Evolutionary conservation across 2,329 filamentous ascomycete genomes (phyloP), one percentile per base, ranked within the genome.

Genomic region (Claviceps monticola): DNA sequence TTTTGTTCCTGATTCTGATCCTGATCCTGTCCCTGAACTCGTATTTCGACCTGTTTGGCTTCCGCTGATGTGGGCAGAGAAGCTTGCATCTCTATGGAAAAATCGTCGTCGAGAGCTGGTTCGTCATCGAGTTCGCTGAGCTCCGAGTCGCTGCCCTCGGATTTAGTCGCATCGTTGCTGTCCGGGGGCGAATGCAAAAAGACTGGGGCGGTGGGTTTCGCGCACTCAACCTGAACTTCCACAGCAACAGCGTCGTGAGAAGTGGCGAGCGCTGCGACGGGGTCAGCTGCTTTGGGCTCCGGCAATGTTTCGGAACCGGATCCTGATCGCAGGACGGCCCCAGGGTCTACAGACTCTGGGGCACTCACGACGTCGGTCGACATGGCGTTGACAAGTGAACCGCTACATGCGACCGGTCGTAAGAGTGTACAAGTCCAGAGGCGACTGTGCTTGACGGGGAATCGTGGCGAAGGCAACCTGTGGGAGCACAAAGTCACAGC

Each of bases 91-190:
- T 49, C 48, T 29, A 58, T 53, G 42, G 56, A 57, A 5, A 60
- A 61, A 50, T 60, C 61, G 56, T 65, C 64, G 55, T 66, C 65
- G 43, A 69, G 56, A 48, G 72, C 67, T 45, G 69, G 71, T 56
- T 78, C 71, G 48, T 78, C 76, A 56, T 83, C 80, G 50, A 83
- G 71, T 51, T 84, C 81, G 68, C 80, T 83, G 36, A 84, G 70
- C 63, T 84, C 81, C 50, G 81, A 84, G 60, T 83, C 78, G 63
- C 75, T 80, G 49, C 68, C 72, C 59, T 82, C 78, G 55, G 78
- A 72, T 61, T 79, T 81, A 61, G 72, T 68, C 51, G 75, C 72
- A 63, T 75, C 75, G 66, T 82, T 82, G 63, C 76, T 82, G 59
- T 83, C 79, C 49, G 80, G 80, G 43, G 80, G 80, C 57, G 80